Evolutionary conservation across 257 asterid genomes (phyloP).

Genomic region (Gentiana macrophylla): DNA sequence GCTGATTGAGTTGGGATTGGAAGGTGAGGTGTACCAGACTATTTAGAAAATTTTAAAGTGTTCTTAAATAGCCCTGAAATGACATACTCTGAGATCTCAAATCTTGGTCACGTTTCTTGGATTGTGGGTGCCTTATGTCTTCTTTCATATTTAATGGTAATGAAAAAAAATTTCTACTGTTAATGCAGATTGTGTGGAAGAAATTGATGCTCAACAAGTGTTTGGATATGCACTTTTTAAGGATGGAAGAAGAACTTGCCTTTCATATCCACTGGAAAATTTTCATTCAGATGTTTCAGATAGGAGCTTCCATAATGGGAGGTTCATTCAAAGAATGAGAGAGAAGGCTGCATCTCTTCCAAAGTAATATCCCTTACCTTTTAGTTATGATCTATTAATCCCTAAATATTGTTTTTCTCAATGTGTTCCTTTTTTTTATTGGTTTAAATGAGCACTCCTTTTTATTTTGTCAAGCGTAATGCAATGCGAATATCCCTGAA

Average conservation of each 20-base stretch:
- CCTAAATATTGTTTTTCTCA: not conserved
- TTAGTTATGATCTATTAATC: not conserved
- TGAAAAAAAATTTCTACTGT: constrained; percentile 1
- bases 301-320: constrained; percentile 90
- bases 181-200: constrained; percentile 63
- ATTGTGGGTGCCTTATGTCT: not conserved
- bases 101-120: not conserved
- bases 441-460: not conserved
- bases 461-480: too few species aligned
- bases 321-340: constrained; percentile 84
- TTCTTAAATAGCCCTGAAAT: not conserved
- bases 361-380: constrained; percentile 33
- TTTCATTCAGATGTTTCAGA: constrained; percentile 80
- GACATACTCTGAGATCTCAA: not conserved
- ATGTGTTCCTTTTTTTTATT: not conserved
- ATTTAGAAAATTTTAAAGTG: not conserved
- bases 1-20: constrained; percentile 65
- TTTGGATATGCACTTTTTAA: constrained; percentile 89
- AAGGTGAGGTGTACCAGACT: constrained; percentile 37
- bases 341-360: constrained; percentile 80
- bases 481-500: too few species aligned
- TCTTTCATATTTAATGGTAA: not conserved
- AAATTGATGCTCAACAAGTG: constrained; percentile 85
- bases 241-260: constrained; percentile 72
- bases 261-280: constrained; percentile 78